Evolutionary conservation across 495 filamentous ascomycete species (phyloP), one percentile per base, ranked within the genome.

Genomic region (Neurospora discreta): DNA sequence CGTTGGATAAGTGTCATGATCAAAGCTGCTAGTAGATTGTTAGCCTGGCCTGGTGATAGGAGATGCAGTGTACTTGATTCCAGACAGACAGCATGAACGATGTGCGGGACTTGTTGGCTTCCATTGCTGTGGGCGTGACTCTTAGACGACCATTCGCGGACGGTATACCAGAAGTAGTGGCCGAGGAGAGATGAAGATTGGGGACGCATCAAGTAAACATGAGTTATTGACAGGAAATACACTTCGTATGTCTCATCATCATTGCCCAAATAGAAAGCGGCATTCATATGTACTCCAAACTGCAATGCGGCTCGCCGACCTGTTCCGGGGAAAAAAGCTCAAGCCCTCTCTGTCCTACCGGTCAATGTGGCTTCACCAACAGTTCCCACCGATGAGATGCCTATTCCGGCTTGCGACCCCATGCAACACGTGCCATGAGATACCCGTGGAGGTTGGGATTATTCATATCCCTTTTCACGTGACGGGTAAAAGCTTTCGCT

Each of bases 401-500:
- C 4, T 16, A 42, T 38, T 71, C 26, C 1, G 81, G 81, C 72
- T 83, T 83, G 18, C 78, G 76, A 10, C 75, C 81, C 72, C 77
- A 76, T 7, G 79, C 74, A 41, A 82, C 75, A 42, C 75, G 77
- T 42, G 77, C 74, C 10, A 73, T 70, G 39, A 80, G 81, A n/a
- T 80, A 81, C 9, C 71, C 71, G 68, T 82, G 81, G 33, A 71
- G 43, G 13, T 78, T 68, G 8, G 69, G 70, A 5, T 77, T 76
- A 7, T 76, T 77, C 40, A 82, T 67, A 68, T 81, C 80, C 16
- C 74, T 77, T 10, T 77, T 75, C 18, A 83, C 38, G 33, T 81
- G 77, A 20, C 78, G 78, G 6, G 78, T 72, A 41, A 80, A 83
- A 0, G 81, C 79, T 30, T 75, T 70, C 38, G 81, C 75, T 69